Evolutionary conservation across 306 rosid species (phyloP).

Genomic region (Malus asiatica): DNA sequence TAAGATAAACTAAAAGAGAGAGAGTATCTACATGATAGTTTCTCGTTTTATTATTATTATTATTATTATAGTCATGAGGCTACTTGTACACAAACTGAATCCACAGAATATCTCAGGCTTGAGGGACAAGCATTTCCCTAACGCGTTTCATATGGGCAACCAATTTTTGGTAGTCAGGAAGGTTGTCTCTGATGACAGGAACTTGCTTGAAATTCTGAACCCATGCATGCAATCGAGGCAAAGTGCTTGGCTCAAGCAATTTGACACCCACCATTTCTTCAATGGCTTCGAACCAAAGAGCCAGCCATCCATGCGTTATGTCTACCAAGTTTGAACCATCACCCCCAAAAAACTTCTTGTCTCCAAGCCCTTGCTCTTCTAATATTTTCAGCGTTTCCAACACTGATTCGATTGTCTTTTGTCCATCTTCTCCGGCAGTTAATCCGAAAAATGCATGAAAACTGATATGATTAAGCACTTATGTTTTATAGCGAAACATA

Average conservation of each 20-base stretch:
- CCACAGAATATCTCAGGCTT: neutral
- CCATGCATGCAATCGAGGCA: slow-evolving; percentile 43
- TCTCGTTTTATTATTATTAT: too few species aligned
- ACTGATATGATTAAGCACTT: neutral
- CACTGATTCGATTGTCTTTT: neutral
- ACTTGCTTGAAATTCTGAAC: slow-evolving; percentile 28
- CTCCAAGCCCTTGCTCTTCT: slow-evolving; percentile 18
- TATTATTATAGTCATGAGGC: too few species aligned
- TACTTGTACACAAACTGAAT: neutral
- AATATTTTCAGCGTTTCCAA: slow-evolving; percentile 10
- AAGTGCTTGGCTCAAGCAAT: slow-evolving; percentile 21
- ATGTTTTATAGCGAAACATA: neutral
- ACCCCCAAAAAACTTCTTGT: slow-evolving; percentile 30
- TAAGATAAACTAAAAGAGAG: too few species aligned
- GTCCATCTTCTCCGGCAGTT: slow-evolving; percentile 12
- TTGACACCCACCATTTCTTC: slow-evolving; percentile 13
- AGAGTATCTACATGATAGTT: too few species aligned
- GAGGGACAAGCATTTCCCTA: neutral
- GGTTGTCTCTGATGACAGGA: slow-evolving; percentile 34
- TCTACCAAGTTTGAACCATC: slow-evolving; percentile 21
- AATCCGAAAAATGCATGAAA: neutral
- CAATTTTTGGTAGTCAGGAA: slow-evolving; percentile 19
- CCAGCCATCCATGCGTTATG: slow-evolving; percentile 18
- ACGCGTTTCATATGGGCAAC: neutral
- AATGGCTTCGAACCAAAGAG: slow-evolving; percentile 2